Percentiles rank a stretch among this genome's conserved stretches.
These are phyloP conservation scores for Trametes versicolor DNA, from an alignment of 1,284 basidiomycete genomes.

Conservation along the genomic window DNA sequence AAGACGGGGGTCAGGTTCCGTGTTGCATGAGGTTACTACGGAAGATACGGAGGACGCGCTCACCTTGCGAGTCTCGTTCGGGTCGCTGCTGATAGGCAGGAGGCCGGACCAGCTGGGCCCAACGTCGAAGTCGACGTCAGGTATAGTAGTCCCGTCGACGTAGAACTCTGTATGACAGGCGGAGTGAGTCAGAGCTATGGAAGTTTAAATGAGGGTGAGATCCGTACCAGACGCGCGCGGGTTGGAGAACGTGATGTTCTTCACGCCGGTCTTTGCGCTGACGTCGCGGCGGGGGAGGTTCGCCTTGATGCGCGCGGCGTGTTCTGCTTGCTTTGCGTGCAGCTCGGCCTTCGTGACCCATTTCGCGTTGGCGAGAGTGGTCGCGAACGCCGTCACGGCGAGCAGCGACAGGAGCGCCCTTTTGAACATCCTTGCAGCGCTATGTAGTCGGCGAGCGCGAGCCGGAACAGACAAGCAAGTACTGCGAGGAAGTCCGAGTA, in stretches of 20 bases:
- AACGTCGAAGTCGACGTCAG: conserved; percentile 77
- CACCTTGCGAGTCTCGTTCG: conserved; percentile 75
- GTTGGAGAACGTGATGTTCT: conserved; percentile 79
- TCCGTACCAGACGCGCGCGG: conserved; percentile 67
- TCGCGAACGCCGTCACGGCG: not conserved
- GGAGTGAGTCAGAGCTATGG: not conserved
- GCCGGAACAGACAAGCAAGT: too few relatives aligned
- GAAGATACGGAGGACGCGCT: conserved; percentile 13
- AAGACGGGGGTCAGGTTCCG: conserved; percentile 1
- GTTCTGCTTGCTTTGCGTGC: conserved; percentile 39
- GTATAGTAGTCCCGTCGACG: conserved; percentile 72
- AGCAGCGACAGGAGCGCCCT: not conserved
- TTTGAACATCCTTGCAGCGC: conserved; percentile 46
- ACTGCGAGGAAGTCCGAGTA: too few relatives aligned
- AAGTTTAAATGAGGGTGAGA: not conserved
- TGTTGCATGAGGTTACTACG: not conserved
- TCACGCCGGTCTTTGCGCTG: conserved; percentile 39
- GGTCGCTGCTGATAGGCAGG: conserved; percentile 69
- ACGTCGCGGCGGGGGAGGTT: conserved; percentile 20
- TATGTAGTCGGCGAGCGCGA: too few relatives aligned
- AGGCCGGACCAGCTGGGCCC: conserved; percentile 82
- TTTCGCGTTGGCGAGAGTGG: conserved; percentile 23
- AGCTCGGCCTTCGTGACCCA: conserved; percentile 37
- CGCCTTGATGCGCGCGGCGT: conserved; percentile 37
- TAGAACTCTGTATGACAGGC: conserved; percentile 64